A percentile compares a stretch with the other conserved stretches of the same genome.
Conservation (phyloP, 2,329 filamentous ascomycete genomes). For the Sporothrix pallida region DNA sequence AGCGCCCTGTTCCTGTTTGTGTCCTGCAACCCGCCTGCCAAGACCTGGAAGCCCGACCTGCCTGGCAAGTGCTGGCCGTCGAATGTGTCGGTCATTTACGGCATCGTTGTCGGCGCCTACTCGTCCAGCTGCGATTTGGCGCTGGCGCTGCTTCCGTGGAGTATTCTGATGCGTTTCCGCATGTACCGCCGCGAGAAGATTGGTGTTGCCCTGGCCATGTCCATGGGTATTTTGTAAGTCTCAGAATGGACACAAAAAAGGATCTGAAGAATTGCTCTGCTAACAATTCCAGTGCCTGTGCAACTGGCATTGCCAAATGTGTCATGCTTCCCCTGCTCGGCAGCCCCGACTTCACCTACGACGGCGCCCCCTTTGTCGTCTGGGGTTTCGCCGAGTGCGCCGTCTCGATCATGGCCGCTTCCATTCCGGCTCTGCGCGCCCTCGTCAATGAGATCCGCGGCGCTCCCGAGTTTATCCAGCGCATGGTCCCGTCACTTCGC, state of each 20-base stretch:
- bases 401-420: constrained; percentile 45
- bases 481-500: constrained; percentile 27
- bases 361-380: constrained; percentile 35
- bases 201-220: constrained; percentile 44
- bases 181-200: constrained; percentile 44
- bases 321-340: constrained; percentile 35
- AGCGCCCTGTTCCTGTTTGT: constrained; percentile 41
- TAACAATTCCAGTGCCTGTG: constrained; percentile 37
- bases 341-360: constrained; percentile 36
- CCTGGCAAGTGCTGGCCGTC: constrained; percentile 42
- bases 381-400: constrained; percentile 43
- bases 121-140: constrained; percentile 41
- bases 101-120: constrained; percentile 40
- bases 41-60: constrained; percentile 40
- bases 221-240: constrained; percentile 43
- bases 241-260: too few species aligned
- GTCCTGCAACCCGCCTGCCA: constrained; percentile 40
- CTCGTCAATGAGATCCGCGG: constrained; percentile 36
- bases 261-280: neutral
- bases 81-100: constrained; percentile 38
- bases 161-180: constrained; percentile 41
- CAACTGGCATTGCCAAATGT: constrained; percentile 41
- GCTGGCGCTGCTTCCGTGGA: constrained; percentile 43
- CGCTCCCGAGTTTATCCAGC: constrained; percentile 23
- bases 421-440: constrained; percentile 43